Evolutionary conservation across 169 alveolate species (phyloP).

Genomic region (Perkinsus olseni): DNA sequence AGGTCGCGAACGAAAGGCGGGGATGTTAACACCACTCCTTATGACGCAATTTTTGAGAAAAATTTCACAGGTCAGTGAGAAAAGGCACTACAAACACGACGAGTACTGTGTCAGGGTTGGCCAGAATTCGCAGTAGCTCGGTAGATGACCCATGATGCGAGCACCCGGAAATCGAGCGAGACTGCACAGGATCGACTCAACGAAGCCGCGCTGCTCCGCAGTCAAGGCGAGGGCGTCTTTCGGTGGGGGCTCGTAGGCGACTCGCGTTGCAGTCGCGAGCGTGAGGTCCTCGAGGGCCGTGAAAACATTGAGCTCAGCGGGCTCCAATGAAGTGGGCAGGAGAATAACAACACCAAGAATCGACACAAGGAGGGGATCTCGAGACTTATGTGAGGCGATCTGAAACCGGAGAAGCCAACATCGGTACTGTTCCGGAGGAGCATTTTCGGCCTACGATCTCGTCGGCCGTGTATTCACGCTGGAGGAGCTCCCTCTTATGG

Average conservation of each 20-base stretch:
- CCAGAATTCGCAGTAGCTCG: background rate
- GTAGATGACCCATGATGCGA: background rate
- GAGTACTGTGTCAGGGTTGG: background rate
- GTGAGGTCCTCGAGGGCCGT: background rate
- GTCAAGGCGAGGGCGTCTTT: background rate
- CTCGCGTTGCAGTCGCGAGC: background rate
- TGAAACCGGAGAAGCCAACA: background rate
- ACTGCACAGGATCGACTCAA: background rate
- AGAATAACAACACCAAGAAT: background rate
- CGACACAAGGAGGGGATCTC: background rate
- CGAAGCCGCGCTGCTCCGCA: background rate
- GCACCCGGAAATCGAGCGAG: background rate
- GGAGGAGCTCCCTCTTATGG: background rate
- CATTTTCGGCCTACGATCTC: background rate
- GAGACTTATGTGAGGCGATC: background rate
- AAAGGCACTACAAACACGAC: no score
- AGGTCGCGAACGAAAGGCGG: no score
- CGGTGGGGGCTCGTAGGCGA: background rate
- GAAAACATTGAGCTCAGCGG: background rate
- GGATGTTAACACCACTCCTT: no score
- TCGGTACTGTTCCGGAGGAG: background rate
- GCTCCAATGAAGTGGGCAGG: background rate
- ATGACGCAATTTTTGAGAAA: no score
- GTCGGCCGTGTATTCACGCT: background rate
- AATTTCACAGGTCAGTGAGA: no score